These are phyloP conservation scores for Saccharomyces hybrid DNA, from an alignment of 1,139 yeast species.

Conservation along the genomic window DNA sequence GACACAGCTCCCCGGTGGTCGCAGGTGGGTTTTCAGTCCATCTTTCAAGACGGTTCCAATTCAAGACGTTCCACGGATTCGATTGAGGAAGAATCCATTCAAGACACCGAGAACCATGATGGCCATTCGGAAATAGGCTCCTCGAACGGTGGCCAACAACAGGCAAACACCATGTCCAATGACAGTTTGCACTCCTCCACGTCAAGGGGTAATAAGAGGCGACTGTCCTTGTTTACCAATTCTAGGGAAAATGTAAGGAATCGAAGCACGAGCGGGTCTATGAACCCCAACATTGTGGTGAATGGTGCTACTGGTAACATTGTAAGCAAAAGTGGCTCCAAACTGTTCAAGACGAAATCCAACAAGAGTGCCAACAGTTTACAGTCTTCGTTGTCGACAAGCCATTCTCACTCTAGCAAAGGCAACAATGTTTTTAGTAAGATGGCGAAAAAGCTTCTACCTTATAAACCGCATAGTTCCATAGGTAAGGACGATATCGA, in stretches of 20 bases:
- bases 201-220: background rate
- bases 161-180: background rate
- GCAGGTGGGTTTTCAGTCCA: constrained; percentile 32
- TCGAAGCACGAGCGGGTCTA: constrained; percentile 2
- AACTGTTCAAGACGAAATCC: constrained; percentile 4
- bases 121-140: background rate
- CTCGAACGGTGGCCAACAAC: background rate
- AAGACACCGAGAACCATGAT: background rate
- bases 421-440: constrained; percentile 5
- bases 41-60: constrained; percentile 17
- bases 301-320: constrained; percentile 1
- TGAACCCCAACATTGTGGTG: background rate
- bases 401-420: background rate
- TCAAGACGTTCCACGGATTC: constrained; percentile 5
- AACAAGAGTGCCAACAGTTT: constrained; percentile 12
- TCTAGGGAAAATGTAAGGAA: constrained; percentile 1
- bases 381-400: constrained; percentile 2
- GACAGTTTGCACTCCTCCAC: background rate
- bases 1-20: constrained; percentile 23
- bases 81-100: background rate
- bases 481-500: constrained; percentile 18
- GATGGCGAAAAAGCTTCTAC: constrained; percentile 20
- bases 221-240: constrained; percentile 4
- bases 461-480: constrained; percentile 16
- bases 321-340: constrained; percentile 1